Base-by-base conservation (phyloP, 2,329 filamentous ascomycete species). In the Calonectria pseudoturangicola region DNA sequence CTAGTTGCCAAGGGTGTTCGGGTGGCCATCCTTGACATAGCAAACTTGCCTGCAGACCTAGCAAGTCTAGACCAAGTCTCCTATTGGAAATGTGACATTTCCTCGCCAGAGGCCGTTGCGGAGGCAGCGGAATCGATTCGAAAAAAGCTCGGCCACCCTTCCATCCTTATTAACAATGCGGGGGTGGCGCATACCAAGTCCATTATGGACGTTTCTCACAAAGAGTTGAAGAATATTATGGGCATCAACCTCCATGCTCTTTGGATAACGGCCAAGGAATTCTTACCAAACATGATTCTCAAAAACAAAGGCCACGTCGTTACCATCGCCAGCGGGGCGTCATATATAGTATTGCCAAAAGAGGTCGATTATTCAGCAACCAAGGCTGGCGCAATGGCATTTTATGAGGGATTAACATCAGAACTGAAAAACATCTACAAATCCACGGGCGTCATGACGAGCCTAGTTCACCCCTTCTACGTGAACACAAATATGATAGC, bases 81-180 rank as follows among this genome's bases (percentile, higher is more conserved):
- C 79, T 94, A 89, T 85, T 93, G 91, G 86, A 84, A 91, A 77
- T 93, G 91, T 85, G 92, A 95, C 81, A 89, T 95, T 73, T 90
- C 90, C 88, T 69, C 66, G 5, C 30, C 45, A 3, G 77, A 84
- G 4, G 85, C 85, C 28, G 88, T 94, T 73, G 79, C 85, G 2
- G 78, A 83, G 3, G 86, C 87, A 8, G 90, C 89, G 1, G 76
- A 84, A 8, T 76, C 84, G 2, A 87, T 94, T 77, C 87, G 89
- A 56, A 79, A 81, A 25, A 81, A 86, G 2, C 83, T 93, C 56
- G 92, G 92, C 68, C 79, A 88, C 65, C 92, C 92, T 0, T 93
- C 92, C 0, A 86, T 94, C 74, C 86, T 94, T 2, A 90, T 93
- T 85, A 93, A 93, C 85, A 93, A 93, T 79, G 92, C 92, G 5